Conservation (phyloP, 345 rosid genomes). For the Brassica rapa region DNA sequence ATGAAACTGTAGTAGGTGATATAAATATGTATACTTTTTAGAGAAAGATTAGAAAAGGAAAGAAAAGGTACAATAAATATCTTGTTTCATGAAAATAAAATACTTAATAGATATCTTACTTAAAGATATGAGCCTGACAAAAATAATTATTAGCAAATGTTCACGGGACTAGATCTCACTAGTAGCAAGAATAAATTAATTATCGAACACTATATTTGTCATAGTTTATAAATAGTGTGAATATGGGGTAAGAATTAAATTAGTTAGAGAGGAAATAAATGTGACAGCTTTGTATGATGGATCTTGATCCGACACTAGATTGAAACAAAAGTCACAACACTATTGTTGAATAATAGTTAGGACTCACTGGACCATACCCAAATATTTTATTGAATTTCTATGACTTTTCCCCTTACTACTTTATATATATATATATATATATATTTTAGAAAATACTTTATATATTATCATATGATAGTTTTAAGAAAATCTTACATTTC, state of each 20-base stretch:
- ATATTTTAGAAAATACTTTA: not conserved
- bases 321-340: conserved; percentile 28
- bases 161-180: conserved; percentile 36
- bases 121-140: conserved; percentile 3
- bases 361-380: conserved; percentile 30
- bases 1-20: conserved; percentile 28
- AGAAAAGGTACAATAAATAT: not conserved
- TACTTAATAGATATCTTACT: not conserved
- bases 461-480: not conserved
- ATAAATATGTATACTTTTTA: conserved; percentile 2
- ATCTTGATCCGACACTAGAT: conserved; percentile 32
- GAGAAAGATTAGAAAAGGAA: not conserved
- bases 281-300: conserved; percentile 37
- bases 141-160: conserved; percentile 27
- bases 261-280: conserved; percentile 38
- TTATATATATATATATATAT: not conserved
- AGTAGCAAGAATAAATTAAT: conserved; percentile 25
- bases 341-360: conserved; percentile 1
- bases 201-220: conserved; percentile 15
- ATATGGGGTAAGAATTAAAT: conserved; percentile 16
- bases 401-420: not conserved
- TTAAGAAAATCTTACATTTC: conserved; percentile 52
- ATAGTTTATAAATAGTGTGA: conserved; percentile 19
- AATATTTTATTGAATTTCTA: conserved; percentile 17
- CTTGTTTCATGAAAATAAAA: not conserved